A percentile compares a stretch with the other conserved stretches of the same genome.
These are phyloP conservation scores for Aspergillus fischeri DNA, from an alignment of 2,329 filamentous ascomycete genomes.

Conservation along the genomic window DNA sequence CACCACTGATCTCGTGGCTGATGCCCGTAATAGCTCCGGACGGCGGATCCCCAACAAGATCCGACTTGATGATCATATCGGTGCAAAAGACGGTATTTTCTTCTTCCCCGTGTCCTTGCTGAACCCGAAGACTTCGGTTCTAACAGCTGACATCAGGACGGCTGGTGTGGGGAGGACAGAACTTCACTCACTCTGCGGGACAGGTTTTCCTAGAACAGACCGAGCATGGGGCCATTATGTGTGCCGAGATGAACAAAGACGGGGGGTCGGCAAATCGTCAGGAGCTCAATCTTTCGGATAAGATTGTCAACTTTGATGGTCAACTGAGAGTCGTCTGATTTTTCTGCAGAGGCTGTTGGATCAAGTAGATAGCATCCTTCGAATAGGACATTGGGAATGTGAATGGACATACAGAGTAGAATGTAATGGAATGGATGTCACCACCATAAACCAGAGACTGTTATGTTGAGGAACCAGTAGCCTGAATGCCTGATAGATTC, in stretches of 20 bases:
- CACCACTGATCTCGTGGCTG: conserved; percentile 7
- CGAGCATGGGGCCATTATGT: conserved; percentile 12
- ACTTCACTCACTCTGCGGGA: conserved; percentile 13
- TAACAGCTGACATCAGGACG: conserved; percentile 5
- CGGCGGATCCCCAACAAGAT: conserved; percentile 1
- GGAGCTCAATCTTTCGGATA: conserved; percentile 13
- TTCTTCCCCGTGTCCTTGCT: background rate
- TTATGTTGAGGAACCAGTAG: background rate
- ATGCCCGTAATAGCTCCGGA: too few relatives aligned
- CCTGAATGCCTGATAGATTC: background rate
- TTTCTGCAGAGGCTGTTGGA: too few relatives aligned
- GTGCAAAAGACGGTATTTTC: conserved; percentile 13
- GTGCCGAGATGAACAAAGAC: conserved; percentile 9
- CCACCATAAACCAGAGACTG: too few relatives aligned
- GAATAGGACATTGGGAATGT: background rate
- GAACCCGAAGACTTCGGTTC: background rate
- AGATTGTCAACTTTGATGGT: conserved; percentile 8
- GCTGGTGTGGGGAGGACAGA: conserved; percentile 17
- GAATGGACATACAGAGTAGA: background rate
- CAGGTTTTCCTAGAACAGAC: conserved; percentile 11
- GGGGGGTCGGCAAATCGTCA: conserved; percentile 12
- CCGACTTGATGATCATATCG: conserved; percentile 14
- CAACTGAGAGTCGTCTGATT: too few relatives aligned
- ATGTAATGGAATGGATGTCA: background rate
- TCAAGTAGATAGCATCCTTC: background rate